Conservation (phyloP, 805 yeast species). For the Yamadazyma philogaea region DNA sequence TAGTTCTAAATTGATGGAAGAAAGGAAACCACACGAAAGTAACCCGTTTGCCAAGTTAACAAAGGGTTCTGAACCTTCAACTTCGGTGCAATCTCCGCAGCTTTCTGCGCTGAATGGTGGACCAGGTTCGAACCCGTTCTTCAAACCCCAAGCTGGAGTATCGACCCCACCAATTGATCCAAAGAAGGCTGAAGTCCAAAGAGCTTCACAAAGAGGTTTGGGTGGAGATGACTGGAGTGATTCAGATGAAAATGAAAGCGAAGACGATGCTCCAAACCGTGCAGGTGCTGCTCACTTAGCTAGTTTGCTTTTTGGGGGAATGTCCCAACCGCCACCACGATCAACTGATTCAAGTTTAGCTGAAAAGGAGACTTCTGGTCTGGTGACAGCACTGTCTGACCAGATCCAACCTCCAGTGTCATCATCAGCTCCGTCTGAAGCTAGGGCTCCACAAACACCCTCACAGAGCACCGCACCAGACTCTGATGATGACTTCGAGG, state of each 20-base stretch:
- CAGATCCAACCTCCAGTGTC: slow-evolving; percentile 16
- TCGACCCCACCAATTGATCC: slow-evolving; percentile 42
- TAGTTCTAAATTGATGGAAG: slow-evolving; percentile 5
- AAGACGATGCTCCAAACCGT: slow-evolving; percentile 47
- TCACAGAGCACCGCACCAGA: neutral
- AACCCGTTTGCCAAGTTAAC: slow-evolving; percentile 50
- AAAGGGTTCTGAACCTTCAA: slow-evolving; percentile 8
- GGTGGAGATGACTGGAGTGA: slow-evolving; percentile 49
- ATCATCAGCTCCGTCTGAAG: slow-evolving; percentile 6
- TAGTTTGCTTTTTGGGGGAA: slow-evolving; percentile 50
- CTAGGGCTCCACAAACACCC: neutral
- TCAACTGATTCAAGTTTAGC: slow-evolving; percentile 14
- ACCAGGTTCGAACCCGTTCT: slow-evolving; percentile 49
- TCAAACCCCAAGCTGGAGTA: slow-evolving; percentile 39
- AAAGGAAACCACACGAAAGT: slow-evolving; percentile 28
- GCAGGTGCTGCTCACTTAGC: slow-evolving; percentile 59
- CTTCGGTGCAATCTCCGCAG: neutral
- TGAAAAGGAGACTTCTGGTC: slow-evolving; percentile 9
- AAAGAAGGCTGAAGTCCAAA: slow-evolving; percentile 62
- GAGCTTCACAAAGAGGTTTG: slow-evolving; percentile 66
- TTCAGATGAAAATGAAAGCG: slow-evolving; percentile 35
- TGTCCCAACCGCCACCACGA: slow-evolving; percentile 37
- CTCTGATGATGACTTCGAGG: slow-evolving; percentile 1
- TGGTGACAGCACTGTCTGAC: slow-evolving; percentile 16
- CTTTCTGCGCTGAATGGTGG: slow-evolving; percentile 3